phyloP scores from a whole-genome alignment of 805 yeast species.

The Helenozyma baotianmanensis region DNA sequence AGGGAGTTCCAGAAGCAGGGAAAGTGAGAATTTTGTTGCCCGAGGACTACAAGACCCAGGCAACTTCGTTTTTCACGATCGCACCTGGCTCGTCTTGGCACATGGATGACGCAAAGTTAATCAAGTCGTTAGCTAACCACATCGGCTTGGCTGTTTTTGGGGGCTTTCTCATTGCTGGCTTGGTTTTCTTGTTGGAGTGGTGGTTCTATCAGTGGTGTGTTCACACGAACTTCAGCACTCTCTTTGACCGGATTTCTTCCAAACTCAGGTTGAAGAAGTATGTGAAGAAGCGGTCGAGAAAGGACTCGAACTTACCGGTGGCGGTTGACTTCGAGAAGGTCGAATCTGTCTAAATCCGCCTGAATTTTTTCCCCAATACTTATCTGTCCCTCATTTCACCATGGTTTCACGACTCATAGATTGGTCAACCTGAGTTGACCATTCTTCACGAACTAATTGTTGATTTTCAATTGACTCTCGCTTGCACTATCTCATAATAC shows the following conservation, averaged over 20 bases:
- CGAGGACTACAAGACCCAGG: conserved; percentile 58
- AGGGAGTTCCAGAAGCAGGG: conserved; percentile 66
- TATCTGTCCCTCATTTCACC: neutral
- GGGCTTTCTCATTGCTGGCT: conserved; percentile 58
- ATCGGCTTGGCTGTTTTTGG: conserved; percentile 64
- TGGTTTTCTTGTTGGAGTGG: conserved; percentile 35
- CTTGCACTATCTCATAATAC: too few species aligned
- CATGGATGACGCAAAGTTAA: conserved; percentile 75
- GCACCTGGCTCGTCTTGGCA: conserved; percentile 92
- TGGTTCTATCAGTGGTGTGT: conserved; percentile 35
- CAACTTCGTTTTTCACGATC: conserved; percentile 65
- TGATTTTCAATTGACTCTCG: too few species aligned
- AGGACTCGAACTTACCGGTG: conserved; percentile 51
- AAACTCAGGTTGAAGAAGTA: conserved; percentile 12
- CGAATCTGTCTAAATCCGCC: conserved; percentile 6
- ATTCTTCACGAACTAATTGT: too few species aligned
- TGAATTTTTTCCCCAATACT: too few species aligned
- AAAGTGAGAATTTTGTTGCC: conserved; percentile 70
- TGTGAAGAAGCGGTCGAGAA: conserved; percentile 41
- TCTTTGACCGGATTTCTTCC: conserved; percentile 10
- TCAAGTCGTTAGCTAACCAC: conserved; percentile 71
- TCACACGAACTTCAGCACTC: conserved; percentile 25
- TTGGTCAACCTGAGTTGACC: too few species aligned
- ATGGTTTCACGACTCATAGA: too few species aligned
- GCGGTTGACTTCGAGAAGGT: conserved; percentile 26